A percentile compares a stretch with the other conserved stretches of the same genome.
Conservation (phyloP, 1,284 basidiomycete species). For the Neonothopanus nambi region DNA sequence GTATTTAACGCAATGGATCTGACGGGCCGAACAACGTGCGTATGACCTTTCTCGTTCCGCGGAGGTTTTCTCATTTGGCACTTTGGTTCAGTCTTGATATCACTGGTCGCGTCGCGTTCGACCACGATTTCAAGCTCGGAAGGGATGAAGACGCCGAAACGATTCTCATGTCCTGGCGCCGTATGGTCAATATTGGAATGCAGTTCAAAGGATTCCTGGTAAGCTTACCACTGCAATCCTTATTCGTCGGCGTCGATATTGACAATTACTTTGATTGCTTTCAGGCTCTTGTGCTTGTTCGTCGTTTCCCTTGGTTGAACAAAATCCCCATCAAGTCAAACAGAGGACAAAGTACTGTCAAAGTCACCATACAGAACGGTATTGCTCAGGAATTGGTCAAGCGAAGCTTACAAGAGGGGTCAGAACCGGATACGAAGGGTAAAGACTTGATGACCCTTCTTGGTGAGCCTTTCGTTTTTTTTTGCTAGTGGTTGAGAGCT, state of each 20-base stretch:
- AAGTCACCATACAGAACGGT: background rate
- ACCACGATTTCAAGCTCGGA: constrained; percentile 15
- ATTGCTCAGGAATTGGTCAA: too few relatives aligned
- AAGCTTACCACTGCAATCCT: too few relatives aligned
- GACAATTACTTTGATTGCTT: background rate
- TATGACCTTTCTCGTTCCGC: background rate
- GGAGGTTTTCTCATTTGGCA: too few relatives aligned
- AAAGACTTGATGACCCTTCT: background rate
- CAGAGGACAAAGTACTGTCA: constrained; percentile 11
- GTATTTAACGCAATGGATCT: background rate
- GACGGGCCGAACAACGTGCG: background rate
- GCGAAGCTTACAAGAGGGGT: too few relatives aligned
- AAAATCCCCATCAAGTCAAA: constrained; percentile 13
- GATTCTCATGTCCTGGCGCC: constrained; percentile 11
- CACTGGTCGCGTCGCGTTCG: too few relatives aligned
- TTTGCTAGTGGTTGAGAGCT: too few relatives aligned
- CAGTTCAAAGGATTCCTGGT: constrained; percentile 10
- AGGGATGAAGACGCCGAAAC: constrained; percentile 7
- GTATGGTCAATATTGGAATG: constrained; percentile 3
- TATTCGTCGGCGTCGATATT: background rate
- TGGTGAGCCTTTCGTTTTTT: background rate
- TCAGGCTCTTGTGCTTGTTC: constrained; percentile 16
- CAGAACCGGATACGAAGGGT: too few relatives aligned
- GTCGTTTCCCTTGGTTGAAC: constrained; percentile 14
- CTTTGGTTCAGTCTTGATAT: too few relatives aligned